Percentiles rank a stretch among this genome's conserved stretches.
These are phyloP conservation scores for Closterium sp. DNA, from an alignment of 139 green algal genomes.

Conservation along the genomic window DNA sequence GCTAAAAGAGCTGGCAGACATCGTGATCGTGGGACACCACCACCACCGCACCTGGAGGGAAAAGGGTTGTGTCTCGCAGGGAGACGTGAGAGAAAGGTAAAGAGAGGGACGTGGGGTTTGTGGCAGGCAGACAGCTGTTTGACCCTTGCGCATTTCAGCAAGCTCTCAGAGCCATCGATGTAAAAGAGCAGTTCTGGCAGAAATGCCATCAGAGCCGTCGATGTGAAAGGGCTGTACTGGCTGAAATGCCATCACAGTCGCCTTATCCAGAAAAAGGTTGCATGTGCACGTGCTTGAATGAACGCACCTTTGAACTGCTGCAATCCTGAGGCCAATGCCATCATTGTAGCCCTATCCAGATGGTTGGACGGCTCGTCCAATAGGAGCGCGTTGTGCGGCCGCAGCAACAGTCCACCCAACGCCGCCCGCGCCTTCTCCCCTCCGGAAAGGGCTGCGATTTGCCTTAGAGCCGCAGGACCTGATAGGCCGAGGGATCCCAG, in stretches of 20 bases:
- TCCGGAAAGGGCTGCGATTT: conserved; percentile 54
- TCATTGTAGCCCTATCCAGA: conserved; percentile 37
- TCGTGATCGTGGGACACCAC: neutral
- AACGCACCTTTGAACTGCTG: neutral
- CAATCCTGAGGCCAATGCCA: neutral
- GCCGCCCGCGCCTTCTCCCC: conserved; percentile 69
- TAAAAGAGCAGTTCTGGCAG: too few relatives aligned
- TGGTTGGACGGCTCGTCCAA: conserved; percentile 80
- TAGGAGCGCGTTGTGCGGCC: conserved; percentile 70
- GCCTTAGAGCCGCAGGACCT: conserved; percentile 59
- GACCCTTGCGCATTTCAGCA: too few relatives aligned
- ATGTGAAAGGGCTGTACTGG: too few relatives aligned
- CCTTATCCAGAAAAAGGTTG: too few relatives aligned
- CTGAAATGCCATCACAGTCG: too few relatives aligned
- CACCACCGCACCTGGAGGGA: neutral
- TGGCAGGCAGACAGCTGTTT: too few relatives aligned
- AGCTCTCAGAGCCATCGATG: too few relatives aligned
- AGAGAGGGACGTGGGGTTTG: too few relatives aligned
- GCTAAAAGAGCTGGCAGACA: neutral
- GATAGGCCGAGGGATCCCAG: conserved; percentile 71
- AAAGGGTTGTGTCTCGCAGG: neutral
- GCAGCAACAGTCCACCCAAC: conserved; percentile 67
- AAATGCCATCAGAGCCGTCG: too few relatives aligned
- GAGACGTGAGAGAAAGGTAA: too few relatives aligned
- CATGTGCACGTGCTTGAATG: neutral